Evolutionary conservation across 2,329 filamentous ascomycete species (phyloP).

Genomic region (Lecanicillium sp.): DNA sequence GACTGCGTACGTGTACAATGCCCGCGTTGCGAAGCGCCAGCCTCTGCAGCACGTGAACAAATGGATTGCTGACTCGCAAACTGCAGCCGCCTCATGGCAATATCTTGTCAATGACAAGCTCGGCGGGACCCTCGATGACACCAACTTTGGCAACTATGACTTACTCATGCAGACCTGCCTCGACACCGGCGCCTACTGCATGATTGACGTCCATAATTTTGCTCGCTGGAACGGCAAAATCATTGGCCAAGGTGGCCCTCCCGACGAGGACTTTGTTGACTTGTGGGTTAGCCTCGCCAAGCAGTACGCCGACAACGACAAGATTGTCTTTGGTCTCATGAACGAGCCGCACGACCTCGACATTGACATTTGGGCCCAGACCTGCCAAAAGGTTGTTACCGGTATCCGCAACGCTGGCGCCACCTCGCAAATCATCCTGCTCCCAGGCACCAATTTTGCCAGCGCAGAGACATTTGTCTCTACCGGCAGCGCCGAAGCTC

Average conservation of each 20-base stretch:
- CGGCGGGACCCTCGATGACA: conserved; percentile 39
- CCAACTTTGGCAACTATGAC: conserved; percentile 45
- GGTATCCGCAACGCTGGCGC: conserved; percentile 60
- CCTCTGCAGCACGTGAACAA: not conserved
- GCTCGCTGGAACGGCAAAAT: conserved; percentile 55
- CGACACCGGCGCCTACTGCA: conserved; percentile 47
- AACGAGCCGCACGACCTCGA: conserved; percentile 60
- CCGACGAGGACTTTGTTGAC: conserved; percentile 47
- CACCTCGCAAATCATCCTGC: conserved; percentile 53
- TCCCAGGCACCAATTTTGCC: conserved; percentile 55
- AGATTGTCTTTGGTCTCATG: conserved; percentile 59
- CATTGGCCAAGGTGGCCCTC: conserved; percentile 58
- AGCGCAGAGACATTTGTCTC: conserved; percentile 40
- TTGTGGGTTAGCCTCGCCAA: conserved; percentile 52
- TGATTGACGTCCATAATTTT: conserved; percentile 53
- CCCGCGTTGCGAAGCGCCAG: conserved; percentile 12
- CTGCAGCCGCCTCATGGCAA: conserved; percentile 47
- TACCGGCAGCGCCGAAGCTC: conserved; percentile 40
- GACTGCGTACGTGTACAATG: conserved; percentile 11
- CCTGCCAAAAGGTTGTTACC: conserved; percentile 54
- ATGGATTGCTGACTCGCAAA: too few species aligned
- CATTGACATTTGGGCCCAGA: conserved; percentile 48
- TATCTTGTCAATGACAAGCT: conserved; percentile 46
- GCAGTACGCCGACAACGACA: conserved; percentile 46
- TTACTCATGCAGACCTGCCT: conserved; percentile 49